Evolutionary conservation across 106 monocot genomes (phyloP).

Genomic region (Dendrobium huoshanense): DNA sequence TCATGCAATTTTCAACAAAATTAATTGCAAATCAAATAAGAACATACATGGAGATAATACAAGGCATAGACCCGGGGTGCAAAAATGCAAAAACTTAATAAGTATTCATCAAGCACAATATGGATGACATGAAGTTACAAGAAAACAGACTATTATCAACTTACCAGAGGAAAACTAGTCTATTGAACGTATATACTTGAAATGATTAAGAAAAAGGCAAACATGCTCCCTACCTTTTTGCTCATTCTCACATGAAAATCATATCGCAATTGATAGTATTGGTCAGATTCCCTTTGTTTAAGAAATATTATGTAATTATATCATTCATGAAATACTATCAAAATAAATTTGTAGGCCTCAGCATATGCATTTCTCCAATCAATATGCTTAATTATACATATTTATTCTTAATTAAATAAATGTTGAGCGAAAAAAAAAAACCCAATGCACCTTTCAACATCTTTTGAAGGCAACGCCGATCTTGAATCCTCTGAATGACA

Average conservation of each 20-base stretch:
- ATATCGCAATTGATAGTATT: background rate
- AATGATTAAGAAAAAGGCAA: background rate
- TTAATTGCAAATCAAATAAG: background rate
- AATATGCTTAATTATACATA: background rate
- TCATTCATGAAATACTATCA: background rate
- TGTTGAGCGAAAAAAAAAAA: background rate
- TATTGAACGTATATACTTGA: background rate
- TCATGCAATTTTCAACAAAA: constrained; percentile 1
- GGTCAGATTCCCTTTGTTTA: background rate
- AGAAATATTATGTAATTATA: background rate
- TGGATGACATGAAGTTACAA: background rate
- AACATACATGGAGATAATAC: background rate
- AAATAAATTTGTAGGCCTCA: background rate
- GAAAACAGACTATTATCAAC: background rate
- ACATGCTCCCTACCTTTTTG: background rate
- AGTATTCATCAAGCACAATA: background rate
- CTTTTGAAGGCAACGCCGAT: constrained; percentile 52
- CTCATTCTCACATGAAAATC: background rate
- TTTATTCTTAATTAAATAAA: background rate
- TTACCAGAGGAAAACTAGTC: background rate
- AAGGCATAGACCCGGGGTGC: background rate
- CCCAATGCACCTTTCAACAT: constrained; percentile 66
- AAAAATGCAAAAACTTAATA: background rate
- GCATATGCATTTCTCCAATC: background rate
- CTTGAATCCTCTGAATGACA: constrained; percentile 53